Conservation (phyloP, 2,329 filamentous ascomycete species). For the Xylariales sp. region DNA sequence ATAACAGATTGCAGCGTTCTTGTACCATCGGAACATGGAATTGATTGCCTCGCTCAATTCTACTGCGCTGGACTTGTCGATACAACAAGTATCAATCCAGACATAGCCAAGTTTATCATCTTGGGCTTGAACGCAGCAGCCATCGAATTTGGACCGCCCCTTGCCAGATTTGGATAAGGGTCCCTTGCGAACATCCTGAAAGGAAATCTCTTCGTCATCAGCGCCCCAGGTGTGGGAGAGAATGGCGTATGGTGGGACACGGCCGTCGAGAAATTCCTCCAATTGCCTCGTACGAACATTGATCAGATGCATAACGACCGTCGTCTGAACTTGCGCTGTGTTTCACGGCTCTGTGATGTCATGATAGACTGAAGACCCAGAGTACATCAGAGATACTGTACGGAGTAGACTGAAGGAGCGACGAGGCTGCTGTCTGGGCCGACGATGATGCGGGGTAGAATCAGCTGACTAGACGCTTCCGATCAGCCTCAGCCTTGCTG, state of each 20-base stretch:
- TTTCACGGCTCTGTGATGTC: too few relatives aligned
- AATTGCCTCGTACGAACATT: not conserved
- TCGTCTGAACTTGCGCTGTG: too few relatives aligned
- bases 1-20: not conserved
- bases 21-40: not conserved
- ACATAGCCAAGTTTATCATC: not conserved
- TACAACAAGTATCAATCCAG: not conserved
- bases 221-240: constrained; percentile 20
- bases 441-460: too few relatives aligned
- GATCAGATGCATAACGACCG: not conserved
- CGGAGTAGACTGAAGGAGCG: too few relatives aligned
- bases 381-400: too few relatives aligned
- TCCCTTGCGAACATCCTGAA: constrained; percentile 11
- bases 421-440: too few relatives aligned
- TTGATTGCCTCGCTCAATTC: not conserved
- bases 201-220: constrained; percentile 13
- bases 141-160: not conserved
- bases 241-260: constrained; percentile 15
- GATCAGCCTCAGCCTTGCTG: too few relatives aligned
- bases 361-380: too few relatives aligned
- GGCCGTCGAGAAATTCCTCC: not conserved
- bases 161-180: not conserved
- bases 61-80: not conserved
- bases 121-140: not conserved
- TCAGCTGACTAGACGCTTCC: too few relatives aligned